Percentiles rank a stretch among this genome's conserved stretches.
phyloP scores from a whole-genome alignment of 345 rosid genomes.

The Citrus reticulata region DNA sequence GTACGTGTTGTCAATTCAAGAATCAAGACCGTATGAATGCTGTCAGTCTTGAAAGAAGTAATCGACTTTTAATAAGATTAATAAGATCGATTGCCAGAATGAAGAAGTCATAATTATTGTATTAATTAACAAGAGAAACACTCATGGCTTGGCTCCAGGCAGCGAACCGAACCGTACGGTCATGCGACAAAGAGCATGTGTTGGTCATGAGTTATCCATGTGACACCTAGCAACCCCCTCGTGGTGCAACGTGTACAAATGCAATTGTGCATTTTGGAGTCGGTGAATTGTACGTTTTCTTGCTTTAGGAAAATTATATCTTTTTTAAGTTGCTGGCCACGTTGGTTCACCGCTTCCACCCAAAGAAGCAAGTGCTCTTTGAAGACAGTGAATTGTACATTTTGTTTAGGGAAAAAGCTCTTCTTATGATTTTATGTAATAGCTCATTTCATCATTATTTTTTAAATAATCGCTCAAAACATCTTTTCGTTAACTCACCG shows the following conservation, averaged over 20 bases:
- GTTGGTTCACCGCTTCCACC: no score
- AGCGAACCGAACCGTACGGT: not conserved
- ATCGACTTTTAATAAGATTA: no score
- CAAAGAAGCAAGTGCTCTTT: no score
- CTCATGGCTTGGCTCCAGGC: not conserved
- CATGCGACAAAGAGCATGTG: constrained; percentile 4
- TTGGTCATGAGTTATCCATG: constrained; percentile 5
- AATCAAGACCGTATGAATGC: no score
- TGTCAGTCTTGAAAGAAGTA: not conserved
- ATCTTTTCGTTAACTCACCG: fast-evolving
- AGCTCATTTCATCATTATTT: fast-evolving
- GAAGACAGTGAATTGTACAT: no score
- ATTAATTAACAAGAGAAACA: not conserved
- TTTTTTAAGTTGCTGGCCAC: not conserved
- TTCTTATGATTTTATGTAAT: fast-evolving
- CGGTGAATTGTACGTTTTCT: not conserved
- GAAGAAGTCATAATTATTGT: no score
- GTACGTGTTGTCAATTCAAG: not conserved
- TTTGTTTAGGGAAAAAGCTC: no score
- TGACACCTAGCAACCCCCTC: constrained; percentile 15
- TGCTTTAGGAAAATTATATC: not conserved
- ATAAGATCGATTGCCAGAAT: no score
- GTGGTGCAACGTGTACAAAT: not conserved
- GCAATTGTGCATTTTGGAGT: not conserved
- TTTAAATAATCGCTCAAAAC: fast-evolving